Base-by-base conservation (phyloP, 129 eudicot species). In the Helichrysum umbraculigerum region DNA sequence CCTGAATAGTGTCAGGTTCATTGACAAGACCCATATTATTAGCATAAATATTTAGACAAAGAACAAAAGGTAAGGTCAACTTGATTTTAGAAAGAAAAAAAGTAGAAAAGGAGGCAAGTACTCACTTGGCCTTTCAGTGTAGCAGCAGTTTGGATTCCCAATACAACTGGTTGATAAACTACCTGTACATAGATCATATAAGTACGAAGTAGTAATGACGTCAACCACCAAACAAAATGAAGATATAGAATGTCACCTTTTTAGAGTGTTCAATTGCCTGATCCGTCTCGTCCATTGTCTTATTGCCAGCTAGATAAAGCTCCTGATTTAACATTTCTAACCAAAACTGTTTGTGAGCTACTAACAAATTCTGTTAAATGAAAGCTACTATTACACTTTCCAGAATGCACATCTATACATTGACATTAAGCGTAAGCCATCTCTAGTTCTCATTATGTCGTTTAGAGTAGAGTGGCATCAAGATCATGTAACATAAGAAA, bases 211-310 rank as follows among this genome's bases (percentile, higher is more conserved):
- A 35, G 47, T 33, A 17, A 58, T 33, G 73, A 4, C 68, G 21
- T 58, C 12, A 39, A 37, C 15, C 19, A 59, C 17, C 29, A 10
- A 67, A 30, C 7, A 35, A 59, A 7, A 11, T 15, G 32, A 29
- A 15, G 11, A 16, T 10, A 44, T 44, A 44, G 16, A 44, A 44
- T 12, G 54, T 54, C 22, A 90, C 98, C 90, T 91, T 93, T 87
- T 94, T 91, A 52, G 99, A 87, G 58, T 94, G 99, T 68, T 86
- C 97, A 73, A 94, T 91, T 78, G 99, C 97, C 70, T 94, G 99
- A 83, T 91, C 99, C 63, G 97, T 91, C 81, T 94, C 92, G 72
- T 89, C 96, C 94, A 94, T 91, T 73, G 89, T 89, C 74, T 80
- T 80, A 62, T 41, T 84, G 62, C 97, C 96, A 83, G 97, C 94